A percentile compares a stretch with the other conserved stretches of the same genome.
These are phyloP conservation scores for Phytopythium delawarense DNA, from an alignment of 352 stramenopile genomes.

Conservation along the genomic window DNA sequence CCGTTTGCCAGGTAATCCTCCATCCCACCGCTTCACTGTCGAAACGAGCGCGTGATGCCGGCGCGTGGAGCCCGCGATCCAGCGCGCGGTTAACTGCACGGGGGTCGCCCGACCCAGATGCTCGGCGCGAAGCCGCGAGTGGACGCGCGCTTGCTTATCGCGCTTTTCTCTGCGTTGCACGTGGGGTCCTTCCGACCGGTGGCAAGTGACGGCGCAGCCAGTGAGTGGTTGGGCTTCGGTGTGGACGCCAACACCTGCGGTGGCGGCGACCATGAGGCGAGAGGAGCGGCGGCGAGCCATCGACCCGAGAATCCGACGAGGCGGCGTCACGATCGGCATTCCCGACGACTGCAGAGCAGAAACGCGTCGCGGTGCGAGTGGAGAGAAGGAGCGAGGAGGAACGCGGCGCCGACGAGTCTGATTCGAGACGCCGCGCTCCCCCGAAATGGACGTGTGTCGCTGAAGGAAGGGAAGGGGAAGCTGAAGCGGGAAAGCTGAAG, in stretches of 20 bases:
- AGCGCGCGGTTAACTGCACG: neutral
- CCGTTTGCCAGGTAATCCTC: too few species aligned
- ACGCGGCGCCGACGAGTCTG: neutral
- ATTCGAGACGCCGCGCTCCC: neutral
- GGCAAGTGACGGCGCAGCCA: too few species aligned
- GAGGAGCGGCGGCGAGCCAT: neutral
- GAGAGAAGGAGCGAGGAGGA: neutral
- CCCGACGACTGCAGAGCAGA: neutral
- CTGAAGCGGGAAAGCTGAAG: neutral
- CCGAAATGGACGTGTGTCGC: neutral
- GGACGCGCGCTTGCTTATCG: neutral
- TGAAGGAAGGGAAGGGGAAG: neutral
- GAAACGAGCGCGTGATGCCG: conserved; percentile 1
- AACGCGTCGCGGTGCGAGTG: neutral
- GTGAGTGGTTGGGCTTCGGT: neutral
- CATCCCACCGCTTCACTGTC: neutral
- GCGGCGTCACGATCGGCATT: conserved; percentile 3
- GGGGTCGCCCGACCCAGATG: neutral
- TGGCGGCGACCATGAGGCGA: neutral
- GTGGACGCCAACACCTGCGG: neutral
- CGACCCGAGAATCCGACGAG: conserved; percentile 2
- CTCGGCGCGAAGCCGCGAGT: neutral
- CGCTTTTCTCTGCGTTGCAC: neutral
- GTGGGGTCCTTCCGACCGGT: neutral
- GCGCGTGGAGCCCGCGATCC: neutral